Base-by-base conservation (phyloP, 768 basidiomycete species). In the Leccinum imitatum region DNA sequence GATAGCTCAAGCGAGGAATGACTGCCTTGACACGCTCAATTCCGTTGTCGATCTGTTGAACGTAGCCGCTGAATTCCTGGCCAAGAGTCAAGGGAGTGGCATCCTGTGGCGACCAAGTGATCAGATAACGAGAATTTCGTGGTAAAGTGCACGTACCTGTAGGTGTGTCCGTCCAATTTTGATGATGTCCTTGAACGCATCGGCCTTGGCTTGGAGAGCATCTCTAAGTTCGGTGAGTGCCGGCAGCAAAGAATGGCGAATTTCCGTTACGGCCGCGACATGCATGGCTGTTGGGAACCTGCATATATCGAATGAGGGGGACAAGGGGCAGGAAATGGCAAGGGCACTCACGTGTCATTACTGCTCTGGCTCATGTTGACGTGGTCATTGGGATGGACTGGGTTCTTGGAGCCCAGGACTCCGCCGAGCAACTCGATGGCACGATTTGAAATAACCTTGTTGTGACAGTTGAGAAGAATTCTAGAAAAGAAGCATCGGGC, bases 211-310 rank as follows among this genome's bases (percentile, higher is more conserved):
- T 58, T 90, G 84, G 53, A 99, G 79, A 6, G 91, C 94, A 73
- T 91, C 87, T 53, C 87, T 87, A 41, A 99, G 84, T 71, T 89
- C 87, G 39, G 80, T 82, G 30, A 99, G 78, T 25, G 95, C 94
- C 39, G 97, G 97, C 59, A 99, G 75, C 52, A 99, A 81, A 46
- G 83, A 82, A 27, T 82, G 76, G 71, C 84, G 82, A 65, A 99
- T 84, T 75, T 98, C 97, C 25, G 85, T 87, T 39, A 96, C 95
- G 37, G 94, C 93, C 44, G 97, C 94, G 59, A 99, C 86, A 75
- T 99, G 97, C 97, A 99, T 99, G 13, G 90, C 97, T 25, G 97
- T 99, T 8, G 97, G 97, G 84, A 98, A 99, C 30, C 95, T 97
- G 67, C 23, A 27, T 52, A 46, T 21, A 44, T 46, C 3, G 46